These are phyloP conservation scores for Cyclotella atomus DNA, from an alignment of 108 stramenopile species.

Conservation along the genomic window DNA sequence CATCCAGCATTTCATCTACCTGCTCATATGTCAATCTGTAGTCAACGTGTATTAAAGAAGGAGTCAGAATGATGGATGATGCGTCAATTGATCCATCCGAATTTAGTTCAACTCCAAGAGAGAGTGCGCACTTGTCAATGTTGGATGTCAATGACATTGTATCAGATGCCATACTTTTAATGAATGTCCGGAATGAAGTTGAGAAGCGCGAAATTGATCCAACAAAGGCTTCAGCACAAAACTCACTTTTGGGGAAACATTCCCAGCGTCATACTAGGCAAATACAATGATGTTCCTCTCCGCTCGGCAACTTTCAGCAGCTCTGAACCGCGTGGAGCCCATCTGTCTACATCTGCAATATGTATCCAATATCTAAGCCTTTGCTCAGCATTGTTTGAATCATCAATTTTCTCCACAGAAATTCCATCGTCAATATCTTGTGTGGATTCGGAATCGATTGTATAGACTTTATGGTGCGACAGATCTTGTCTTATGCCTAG, in stretches of 20 bases:
- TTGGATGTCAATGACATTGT: conserved; percentile 66
- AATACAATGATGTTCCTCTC: conserved; percentile 71
- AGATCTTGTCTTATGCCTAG: conserved; percentile 73
- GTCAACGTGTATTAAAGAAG: conserved; percentile 64
- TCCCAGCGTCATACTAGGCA: conserved; percentile 62
- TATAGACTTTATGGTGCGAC: conserved; percentile 67
- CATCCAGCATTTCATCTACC: conserved; percentile 85
- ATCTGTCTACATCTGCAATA: conserved; percentile 85
- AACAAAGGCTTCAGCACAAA: no score
- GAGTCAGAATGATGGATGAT: conserved; percentile 58
- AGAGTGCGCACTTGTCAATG: conserved; percentile 58
- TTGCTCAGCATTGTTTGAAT: conserved; percentile 20
- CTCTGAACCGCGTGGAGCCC: conserved; percentile 63
- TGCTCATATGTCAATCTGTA: conserved; percentile 85
- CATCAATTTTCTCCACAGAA: conserved; percentile 52
- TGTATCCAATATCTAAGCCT: conserved; percentile 73
- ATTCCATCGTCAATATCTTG: conserved; percentile 85
- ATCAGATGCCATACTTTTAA: conserved; percentile 54
- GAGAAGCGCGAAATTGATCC: no score
- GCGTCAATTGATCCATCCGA: conserved; percentile 71
- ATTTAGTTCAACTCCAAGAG: conserved; percentile 70
- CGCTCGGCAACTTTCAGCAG: conserved; percentile 58
- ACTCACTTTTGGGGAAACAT: conserved; percentile 79
- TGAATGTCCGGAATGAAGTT: no score
- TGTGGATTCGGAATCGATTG: conserved; percentile 73